Evolutionary conservation across 2,329 filamentous ascomycete genomes (phyloP), one percentile per base, ranked within the genome.

Genomic region (Cytospora paraplurivora): DNA sequence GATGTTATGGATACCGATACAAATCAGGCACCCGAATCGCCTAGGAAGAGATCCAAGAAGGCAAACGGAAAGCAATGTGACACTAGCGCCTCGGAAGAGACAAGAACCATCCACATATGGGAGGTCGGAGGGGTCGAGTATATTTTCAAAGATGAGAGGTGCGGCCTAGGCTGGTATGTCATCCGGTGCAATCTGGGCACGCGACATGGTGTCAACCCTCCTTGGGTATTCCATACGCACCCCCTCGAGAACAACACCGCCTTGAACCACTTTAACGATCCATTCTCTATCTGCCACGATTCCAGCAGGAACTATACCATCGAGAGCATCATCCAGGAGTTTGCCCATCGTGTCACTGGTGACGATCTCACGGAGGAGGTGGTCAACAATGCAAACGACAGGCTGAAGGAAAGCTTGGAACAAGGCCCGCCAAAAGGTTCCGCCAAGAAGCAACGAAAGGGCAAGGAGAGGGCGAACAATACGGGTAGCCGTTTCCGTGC

Each of bases 61-160:
- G 7, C 52, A 4, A 38, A 8, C 8, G 33, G 10, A 27, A 12
- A 41, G 12, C 49, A 19, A 11, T 4, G 19, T 17, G 7, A 3
- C 4, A 6, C 12, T 7, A 3, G 15, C 10, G 8, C n/a, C 51
- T 27, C 27, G 27, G 33, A 54, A 19, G 35, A 33, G 19, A 44
- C 35, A 8, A 50, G 47, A 7, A 12, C n/a, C 17, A 11, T 56
- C 19, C 13, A 50, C 3, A 8, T n/a, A 1, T 21, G 41, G 19
- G 59, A 62, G 21, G 33, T 62, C 1, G 59, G 38, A 4, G 44
- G 19, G 1, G 7, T 37, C 38, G 51, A 56, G 1, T 62, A 19
- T 11, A 56, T 62, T 2, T 62, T 62, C 41, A 55, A 32, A n/a
- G 52, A 51, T 33, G 27, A 19, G 8, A 33, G n/a, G 51, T 62